phyloP scores from a whole-genome alignment of 2,329 filamentous ascomycete species.

The Juglanconis sp. region DNA sequence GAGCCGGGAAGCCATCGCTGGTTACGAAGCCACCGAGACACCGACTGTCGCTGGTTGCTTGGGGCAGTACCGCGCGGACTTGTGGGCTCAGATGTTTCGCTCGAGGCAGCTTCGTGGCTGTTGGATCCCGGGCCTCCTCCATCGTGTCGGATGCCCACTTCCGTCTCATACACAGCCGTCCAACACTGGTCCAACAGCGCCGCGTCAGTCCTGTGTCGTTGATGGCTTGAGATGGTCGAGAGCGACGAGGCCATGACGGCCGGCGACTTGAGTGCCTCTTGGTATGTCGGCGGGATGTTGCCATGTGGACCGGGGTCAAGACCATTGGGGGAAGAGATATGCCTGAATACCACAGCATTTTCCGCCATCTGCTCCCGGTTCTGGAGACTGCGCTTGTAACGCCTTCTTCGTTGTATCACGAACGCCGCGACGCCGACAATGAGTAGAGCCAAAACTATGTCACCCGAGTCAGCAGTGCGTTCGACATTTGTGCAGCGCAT shows the following conservation, averaged over 20 bases:
- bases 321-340: constrained; percentile 9
- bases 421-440: background rate
- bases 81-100: background rate
- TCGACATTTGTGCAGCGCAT: background rate
- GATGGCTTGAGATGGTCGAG: background rate
- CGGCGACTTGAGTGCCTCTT: constrained; percentile 5
- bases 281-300: constrained; percentile 3
- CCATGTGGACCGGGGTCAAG: background rate
- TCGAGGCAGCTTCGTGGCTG: background rate
- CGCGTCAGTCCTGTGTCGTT: background rate
- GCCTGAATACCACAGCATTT: background rate
- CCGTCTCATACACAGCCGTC: constrained; percentile 2
- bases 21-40: constrained; percentile 4
- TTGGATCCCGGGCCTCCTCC: background rate
- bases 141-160: background rate
- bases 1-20: background rate
- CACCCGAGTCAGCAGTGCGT: background rate
- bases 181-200: constrained; percentile 5
- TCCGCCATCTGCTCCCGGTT: background rate
- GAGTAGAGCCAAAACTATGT: background rate
- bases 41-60: background rate
- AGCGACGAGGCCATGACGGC: background rate
- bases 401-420: background rate
- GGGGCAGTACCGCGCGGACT: background rate
- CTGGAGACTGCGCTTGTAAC: background rate